phyloP scores from a whole-genome alignment of 1,284 basidiomycete species.

The Paramarasmius palmivorus region DNA sequence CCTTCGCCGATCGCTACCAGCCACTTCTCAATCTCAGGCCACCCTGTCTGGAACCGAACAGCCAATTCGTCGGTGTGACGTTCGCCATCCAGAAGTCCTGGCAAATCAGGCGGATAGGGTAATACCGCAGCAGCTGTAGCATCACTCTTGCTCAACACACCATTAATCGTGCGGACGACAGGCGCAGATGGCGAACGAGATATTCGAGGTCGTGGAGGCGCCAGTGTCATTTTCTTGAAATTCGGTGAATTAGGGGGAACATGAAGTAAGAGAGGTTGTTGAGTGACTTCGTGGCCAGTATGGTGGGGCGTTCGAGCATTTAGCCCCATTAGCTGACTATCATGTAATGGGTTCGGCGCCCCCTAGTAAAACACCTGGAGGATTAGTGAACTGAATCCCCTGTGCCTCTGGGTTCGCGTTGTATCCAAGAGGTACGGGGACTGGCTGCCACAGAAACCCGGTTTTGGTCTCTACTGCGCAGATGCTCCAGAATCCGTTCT shows the following conservation, averaged over 20 bases:
- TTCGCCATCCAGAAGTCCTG: conserved; percentile 76
- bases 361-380: too few species aligned
- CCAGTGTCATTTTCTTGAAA: conserved; percentile 6
- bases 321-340: too few species aligned
- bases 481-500: conserved; percentile 57
- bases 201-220: conserved; percentile 43
- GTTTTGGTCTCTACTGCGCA: conserved; percentile 51
- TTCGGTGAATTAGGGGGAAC: conserved; percentile 11
- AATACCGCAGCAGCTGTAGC: conserved; percentile 13
- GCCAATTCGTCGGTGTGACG: conserved; percentile 93
- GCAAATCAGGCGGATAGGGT: conserved; percentile 59
- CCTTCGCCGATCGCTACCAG: conserved; percentile 65
- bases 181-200: conserved; percentile 42
- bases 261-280: conserved; percentile 1
- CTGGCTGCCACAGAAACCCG: conserved; percentile 25
- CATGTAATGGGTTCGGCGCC: too few species aligned
- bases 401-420: conserved; percentile 16
- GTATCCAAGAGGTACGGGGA: conserved; percentile 44
- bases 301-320: too few species aligned
- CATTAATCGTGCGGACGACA: conserved; percentile 20
- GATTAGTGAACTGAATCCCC: too few species aligned
- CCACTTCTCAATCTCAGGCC: conserved; percentile 82
- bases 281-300: conserved; percentile 23
- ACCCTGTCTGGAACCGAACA: conserved; percentile 79
- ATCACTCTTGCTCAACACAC: conserved; percentile 24